These are phyloP conservation scores for Chimonanthus praecox DNA, from an alignment of 164 flowering plant species.

Conservation along the genomic window DNA sequence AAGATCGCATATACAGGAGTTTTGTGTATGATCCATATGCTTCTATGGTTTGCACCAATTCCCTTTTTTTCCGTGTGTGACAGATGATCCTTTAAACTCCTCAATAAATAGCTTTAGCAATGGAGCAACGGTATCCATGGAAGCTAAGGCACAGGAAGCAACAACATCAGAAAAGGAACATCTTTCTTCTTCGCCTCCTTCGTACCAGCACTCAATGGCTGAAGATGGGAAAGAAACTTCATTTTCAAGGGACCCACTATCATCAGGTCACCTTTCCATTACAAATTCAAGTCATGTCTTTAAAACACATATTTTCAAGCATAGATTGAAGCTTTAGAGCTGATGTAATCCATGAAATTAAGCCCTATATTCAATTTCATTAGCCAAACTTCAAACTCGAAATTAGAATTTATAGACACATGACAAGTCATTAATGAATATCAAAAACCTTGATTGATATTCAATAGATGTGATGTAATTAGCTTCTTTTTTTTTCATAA, in stretches of 20 bases:
- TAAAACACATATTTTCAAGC: too few relatives aligned
- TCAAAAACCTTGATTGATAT: too few relatives aligned
- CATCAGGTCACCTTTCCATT: not conserved
- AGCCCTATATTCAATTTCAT: too few relatives aligned
- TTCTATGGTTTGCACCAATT: too few relatives aligned
- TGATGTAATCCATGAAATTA: not conserved
- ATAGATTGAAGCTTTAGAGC: not conserved
- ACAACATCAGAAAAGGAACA: constrained; percentile 3
- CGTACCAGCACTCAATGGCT: constrained; percentile 4
- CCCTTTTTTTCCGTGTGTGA: not conserved
- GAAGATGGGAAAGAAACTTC: not conserved
- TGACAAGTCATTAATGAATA: too few relatives aligned
- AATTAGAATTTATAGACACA: too few relatives aligned
- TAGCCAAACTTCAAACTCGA: too few relatives aligned
- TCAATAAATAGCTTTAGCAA: constrained; percentile 1
- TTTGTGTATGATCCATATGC: too few relatives aligned
- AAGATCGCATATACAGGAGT: too few relatives aligned
- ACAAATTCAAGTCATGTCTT: too few relatives aligned
- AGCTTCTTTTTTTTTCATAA: too few relatives aligned
- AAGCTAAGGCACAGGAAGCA: not conserved
- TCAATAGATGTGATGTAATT: too few relatives aligned
- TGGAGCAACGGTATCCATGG: not conserved
- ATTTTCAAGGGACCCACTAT: not conserved
- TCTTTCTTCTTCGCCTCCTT: constrained; percentile 7
- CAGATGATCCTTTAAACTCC: constrained; percentile 11